Conservation (phyloP, 2,329 filamentous ascomycete species). For the Pseudocercospora eumusae region DNA sequence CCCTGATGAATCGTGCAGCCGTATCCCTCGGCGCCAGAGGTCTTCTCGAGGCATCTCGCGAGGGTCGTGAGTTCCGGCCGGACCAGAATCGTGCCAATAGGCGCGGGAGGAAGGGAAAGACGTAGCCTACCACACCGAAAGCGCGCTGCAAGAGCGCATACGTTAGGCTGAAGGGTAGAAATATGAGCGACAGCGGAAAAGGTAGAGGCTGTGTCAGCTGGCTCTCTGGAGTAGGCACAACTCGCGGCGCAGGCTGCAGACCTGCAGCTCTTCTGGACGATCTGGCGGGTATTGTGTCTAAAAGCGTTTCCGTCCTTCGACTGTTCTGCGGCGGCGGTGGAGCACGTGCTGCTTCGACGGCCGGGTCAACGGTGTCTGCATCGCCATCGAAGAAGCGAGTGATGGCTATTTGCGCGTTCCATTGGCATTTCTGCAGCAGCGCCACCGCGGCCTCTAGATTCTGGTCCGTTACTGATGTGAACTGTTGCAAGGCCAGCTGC, state of each 20-base stretch:
- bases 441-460: slow-evolving; percentile 73
- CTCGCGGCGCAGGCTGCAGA: slow-evolving; percentile 74
- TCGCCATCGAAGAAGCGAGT: slow-evolving; percentile 98
- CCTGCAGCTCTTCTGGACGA: slow-evolving; percentile 34
- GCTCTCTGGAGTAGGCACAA: slow-evolving; percentile 72
- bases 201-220: slow-evolving; percentile 70
- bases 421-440: slow-evolving; percentile 81
- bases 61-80: slow-evolving; percentile 57
- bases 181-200: slow-evolving; percentile 73
- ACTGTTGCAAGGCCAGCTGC: slow-evolving; percentile 83
- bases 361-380: slow-evolving; percentile 77
- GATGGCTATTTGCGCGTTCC: slow-evolving; percentile 96
- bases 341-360: slow-evolving; percentile 73
- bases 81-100: slow-evolving; percentile 55
- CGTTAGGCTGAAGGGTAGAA: slow-evolving; percentile 77
- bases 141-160: slow-evolving; percentile 70
- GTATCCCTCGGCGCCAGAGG: slow-evolving; percentile 83
- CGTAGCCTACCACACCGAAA: slow-evolving; percentile 71
- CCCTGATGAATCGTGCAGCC: slow-evolving; percentile 81
- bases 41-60: slow-evolving; percentile 64
- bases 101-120: slow-evolving; percentile 79
- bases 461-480: slow-evolving; percentile 84
- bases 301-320: slow-evolving; percentile 71
- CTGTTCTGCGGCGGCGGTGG: slow-evolving; percentile 63
- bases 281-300: slow-evolving; percentile 52